A percentile compares a stretch with the other conserved stretches of the same genome.
phyloP scores from a whole-genome alignment of 371 early-diverging fungal species.

The Mucor plumbeus region DNA sequence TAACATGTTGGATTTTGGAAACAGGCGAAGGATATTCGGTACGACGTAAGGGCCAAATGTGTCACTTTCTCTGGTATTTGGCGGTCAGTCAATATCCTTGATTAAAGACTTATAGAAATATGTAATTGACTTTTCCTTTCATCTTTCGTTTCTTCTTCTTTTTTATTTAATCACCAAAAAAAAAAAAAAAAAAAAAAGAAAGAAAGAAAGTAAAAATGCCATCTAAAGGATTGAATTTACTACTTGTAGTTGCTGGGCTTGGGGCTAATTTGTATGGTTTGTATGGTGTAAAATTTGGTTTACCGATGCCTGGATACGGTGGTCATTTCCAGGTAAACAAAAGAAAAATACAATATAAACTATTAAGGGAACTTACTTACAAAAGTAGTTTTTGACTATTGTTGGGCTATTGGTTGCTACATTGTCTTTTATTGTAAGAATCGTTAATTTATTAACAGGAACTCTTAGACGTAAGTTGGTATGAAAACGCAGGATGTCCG shows the following conservation, averaged over 20 bases:
- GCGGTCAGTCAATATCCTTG: neutral
- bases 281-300: constrained; percentile 15
- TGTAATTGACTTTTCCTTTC: neutral
- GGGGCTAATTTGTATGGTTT: constrained; percentile 15
- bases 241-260: constrained; percentile 14
- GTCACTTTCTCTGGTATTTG: neutral
- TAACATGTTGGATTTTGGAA: neutral
- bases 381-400: constrained; percentile 3
- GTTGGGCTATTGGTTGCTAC: constrained; percentile 7
- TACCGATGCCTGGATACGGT: constrained; percentile 20
- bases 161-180: neutral
- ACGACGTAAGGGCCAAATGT: neutral
- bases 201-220: neutral
- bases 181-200: no score
- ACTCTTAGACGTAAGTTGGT: constrained; percentile 6
- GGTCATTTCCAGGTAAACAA: constrained; percentile 28
- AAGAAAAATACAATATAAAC: neutral
- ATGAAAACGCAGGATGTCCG: neutral
- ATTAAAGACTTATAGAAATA: neutral
- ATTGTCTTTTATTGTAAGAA: neutral
- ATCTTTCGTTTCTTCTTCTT: neutral
- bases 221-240: constrained; percentile 14
- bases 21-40: constrained; percentile 1
- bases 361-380: neutral
- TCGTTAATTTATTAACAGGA: constrained; percentile 6